Conservation (phyloP, 495 filamentous ascomycete genomes). For the Lepidopterella palustris region DNA sequence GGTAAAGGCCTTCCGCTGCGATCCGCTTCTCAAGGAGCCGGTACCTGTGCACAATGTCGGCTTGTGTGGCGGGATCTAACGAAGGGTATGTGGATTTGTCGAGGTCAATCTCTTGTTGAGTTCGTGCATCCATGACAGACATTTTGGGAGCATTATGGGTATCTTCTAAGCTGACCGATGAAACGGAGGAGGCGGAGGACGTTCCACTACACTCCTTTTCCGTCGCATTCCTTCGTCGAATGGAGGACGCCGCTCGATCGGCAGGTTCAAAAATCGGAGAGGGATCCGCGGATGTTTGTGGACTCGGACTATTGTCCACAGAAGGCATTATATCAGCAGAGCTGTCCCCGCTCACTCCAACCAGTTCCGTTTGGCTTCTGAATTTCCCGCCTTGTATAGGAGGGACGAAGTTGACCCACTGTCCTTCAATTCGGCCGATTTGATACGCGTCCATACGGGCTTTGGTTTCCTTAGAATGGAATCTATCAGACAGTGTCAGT, state of each 20-base stretch:
- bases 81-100: slow-evolving; percentile 80
- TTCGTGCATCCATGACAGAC: slow-evolving; percentile 67
- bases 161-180: slow-evolving; percentile 39
- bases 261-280: slow-evolving; percentile 38
- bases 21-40: slow-evolving; percentile 65
- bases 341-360: slow-evolving; percentile 34
- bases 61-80: slow-evolving; percentile 68
- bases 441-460: slow-evolving; percentile 73
- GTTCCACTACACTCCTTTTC: slow-evolving; percentile 7
- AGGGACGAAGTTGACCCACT: slow-evolving; percentile 83
- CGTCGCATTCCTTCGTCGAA: slow-evolving; percentile 9
- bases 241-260: slow-evolving; percentile 6
- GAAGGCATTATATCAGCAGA: slow-evolving; percentile 32
- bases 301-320: slow-evolving; percentile 42
- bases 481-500: slow-evolving; percentile 41
- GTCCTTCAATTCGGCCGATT: slow-evolving; percentile 75
- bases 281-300: slow-evolving; percentile 40
- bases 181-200: slow-evolving; percentile 40
- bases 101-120: slow-evolving; percentile 64
- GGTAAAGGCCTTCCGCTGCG: slow-evolving; percentile 65
- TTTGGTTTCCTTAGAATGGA: slow-evolving; percentile 76
- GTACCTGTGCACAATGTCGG: slow-evolving; percentile 72
- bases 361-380: slow-evolving; percentile 45
- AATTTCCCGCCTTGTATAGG: slow-evolving; percentile 91
- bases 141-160: slow-evolving; percentile 44